Evolutionary conservation across 345 rosid species (phyloP), one percentile per base, ranked within the genome.

Genomic region (Moricandia arvensis): DNA sequence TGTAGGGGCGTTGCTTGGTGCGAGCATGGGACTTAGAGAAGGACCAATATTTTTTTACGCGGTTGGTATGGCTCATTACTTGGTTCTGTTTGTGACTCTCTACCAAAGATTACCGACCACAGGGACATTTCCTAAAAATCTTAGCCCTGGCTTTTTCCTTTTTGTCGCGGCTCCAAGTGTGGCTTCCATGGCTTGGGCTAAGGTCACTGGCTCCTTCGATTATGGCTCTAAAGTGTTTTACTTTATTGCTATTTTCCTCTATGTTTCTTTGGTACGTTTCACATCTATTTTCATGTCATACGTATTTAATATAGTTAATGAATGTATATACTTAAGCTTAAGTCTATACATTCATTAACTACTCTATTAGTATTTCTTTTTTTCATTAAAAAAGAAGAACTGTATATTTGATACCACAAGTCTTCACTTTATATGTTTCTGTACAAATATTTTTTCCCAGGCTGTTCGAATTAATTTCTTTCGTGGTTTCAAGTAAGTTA

Each of bases 141-240:
- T 89, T 73, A 95, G 89, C 75, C 97, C 93, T 6, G 96, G 89
- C 3, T 91, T 91, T 80, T 91, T 89, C 74, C 86, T 91, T 29
- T 91, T 91, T 27, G 96, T 89, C n/a, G 96, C 93, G 0, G 93
- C 96, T 34, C 96, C 96, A 2, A 91, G 97, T 62, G 96, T 87
- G 9, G 93, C 97, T 45, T 89, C 96, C 6, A 88, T 89, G 90
- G 96, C 96, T 2, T 91, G 96, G 95, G 91, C 91, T 33, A 88
- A 77, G 60, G 65, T 91, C 33, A 87, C 89, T 67, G 97, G 93
- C 60, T 88, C 96, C 41, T 88, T 91, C 21, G 91, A 88, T 75
- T 72, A 87, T 66, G 90, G 93, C 41, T 83, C 97, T 3, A 80
- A 87, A 51, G 77, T 91, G 67, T 85, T 91, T 57, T 89, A 85